Conservation (phyloP, 257 asterid species). For the Capsicum baccatum region DNA sequence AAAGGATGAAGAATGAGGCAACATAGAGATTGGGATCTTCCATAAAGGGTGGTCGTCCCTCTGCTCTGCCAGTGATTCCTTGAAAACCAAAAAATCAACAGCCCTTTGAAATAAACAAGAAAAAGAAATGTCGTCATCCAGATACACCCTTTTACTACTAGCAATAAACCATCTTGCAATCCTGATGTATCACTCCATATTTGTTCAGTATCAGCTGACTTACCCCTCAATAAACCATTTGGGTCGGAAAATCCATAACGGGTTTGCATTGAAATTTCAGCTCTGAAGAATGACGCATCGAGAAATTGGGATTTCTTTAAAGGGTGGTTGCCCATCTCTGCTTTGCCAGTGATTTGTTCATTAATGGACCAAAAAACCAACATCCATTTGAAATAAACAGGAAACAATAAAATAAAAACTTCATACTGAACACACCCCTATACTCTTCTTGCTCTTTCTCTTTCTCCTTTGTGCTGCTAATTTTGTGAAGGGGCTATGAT, state of each 20-base stretch:
- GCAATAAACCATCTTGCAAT: not conserved
- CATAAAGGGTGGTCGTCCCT: not conserved
- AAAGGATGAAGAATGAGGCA: not conserved
- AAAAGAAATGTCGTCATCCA: no score
- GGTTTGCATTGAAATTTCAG: no score
- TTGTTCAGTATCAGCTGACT: not conserved
- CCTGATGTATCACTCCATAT: not conserved
- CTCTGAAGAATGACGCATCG: not conserved
- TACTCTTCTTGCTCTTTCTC: not conserved
- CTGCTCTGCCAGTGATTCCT: not conserved
- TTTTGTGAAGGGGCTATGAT: not conserved
- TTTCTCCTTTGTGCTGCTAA: not conserved
- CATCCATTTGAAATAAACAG: not conserved
- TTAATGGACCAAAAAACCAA: not conserved
- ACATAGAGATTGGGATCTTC: not conserved
- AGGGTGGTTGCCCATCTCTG: constrained; percentile 21
- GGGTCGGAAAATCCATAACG: no score
- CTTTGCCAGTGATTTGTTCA: not conserved
- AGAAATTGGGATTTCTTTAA: not conserved
- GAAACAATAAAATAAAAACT: not conserved
- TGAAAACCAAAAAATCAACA: not conserved
- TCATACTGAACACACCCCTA: constrained; percentile 15
- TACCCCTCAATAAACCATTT: no score
- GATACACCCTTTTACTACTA: no score
- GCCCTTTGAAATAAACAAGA: not conserved